A percentile compares a stretch with the other conserved stretches of the same genome.
Conservation (phyloP, 495 filamentous ascomycete genomes). For the Aspergillus avenaceus region DNA sequence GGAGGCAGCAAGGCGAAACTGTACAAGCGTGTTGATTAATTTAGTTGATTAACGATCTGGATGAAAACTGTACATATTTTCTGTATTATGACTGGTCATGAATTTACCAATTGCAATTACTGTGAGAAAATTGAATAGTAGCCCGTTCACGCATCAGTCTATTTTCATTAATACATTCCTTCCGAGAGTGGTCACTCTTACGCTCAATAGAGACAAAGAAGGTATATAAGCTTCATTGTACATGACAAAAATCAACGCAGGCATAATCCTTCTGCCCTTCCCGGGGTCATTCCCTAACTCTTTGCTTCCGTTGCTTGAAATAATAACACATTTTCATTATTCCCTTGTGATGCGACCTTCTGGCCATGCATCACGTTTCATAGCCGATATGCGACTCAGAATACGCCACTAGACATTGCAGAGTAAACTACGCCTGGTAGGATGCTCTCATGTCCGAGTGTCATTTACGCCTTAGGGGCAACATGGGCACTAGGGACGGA, state of each 20-base stretch:
- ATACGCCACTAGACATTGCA: neutral
- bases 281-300: neutral
- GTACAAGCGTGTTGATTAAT: slow-evolving; percentile 33
- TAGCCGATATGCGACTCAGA: too few species aligned
- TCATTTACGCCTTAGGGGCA: slow-evolving; percentile 27
- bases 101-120: too few species aligned
- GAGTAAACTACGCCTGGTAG: neutral
- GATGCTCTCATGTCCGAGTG: neutral
- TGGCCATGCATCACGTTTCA: neutral
- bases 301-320: neutral
- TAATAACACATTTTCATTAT: neutral
- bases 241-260: slow-evolving; percentile 7
- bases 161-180: slow-evolving; percentile 18
- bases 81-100: neutral
- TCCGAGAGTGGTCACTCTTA: too few species aligned
- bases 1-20: slow-evolving; percentile 30
- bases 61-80: neutral
- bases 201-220: neutral
- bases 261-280: neutral
- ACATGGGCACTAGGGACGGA: slow-evolving; percentile 39
- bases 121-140: too few species aligned
- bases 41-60: neutral
- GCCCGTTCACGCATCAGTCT: slow-evolving; percentile 12
- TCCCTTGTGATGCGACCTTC: too few species aligned
- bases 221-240: slow-evolving; percentile 14